Percentiles rank a stretch among this genome's conserved stretches.
These are phyloP conservation scores for Globisporangium nagaii DNA, from an alignment of 352 stramenopile genomes.

Conservation along the genomic window DNA sequence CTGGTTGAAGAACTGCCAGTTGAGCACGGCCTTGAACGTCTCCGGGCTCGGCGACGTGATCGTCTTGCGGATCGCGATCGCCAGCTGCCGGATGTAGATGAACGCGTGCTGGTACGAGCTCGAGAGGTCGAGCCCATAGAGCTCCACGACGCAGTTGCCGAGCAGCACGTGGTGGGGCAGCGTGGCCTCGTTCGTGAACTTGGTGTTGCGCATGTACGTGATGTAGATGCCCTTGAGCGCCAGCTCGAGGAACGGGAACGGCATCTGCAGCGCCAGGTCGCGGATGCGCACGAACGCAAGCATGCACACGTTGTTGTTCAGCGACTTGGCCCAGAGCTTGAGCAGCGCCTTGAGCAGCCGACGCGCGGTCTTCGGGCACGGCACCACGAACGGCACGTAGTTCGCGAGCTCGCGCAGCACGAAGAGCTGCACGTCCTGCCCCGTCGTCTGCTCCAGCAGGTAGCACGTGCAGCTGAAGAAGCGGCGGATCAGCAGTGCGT, in stretches of 20 bases:
- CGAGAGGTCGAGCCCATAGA: slow-evolving; percentile 95
- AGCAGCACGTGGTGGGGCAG: slow-evolving; percentile 87
- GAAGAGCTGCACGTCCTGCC: slow-evolving; percentile 75
- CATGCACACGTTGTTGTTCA: slow-evolving; percentile 82
- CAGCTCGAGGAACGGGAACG: slow-evolving; percentile 96
- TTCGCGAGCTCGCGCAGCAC: slow-evolving; percentile 74
- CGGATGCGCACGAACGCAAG: slow-evolving; percentile 95
- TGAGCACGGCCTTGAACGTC: slow-evolving; percentile 87
- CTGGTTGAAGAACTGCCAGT: slow-evolving; percentile 99
- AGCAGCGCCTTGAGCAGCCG: slow-evolving; percentile 80
- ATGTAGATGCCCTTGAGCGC: slow-evolving; percentile 96
- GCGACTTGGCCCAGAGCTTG: slow-evolving; percentile 82
- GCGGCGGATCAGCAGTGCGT: slow-evolving; percentile 79
- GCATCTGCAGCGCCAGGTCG: slow-evolving; percentile 91
- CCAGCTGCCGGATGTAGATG: slow-evolving; percentile 98
- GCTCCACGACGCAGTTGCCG: slow-evolving; percentile 98
- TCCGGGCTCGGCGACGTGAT: slow-evolving; percentile 92
- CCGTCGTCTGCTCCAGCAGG: slow-evolving; percentile 85
- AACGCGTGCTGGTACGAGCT: slow-evolving; percentile 99
- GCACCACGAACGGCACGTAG: slow-evolving; percentile 69
- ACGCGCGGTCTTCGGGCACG: slow-evolving; percentile 58
- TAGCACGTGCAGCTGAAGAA: slow-evolving; percentile 93
- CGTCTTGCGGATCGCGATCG: slow-evolving; percentile 95
- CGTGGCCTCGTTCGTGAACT: slow-evolving; percentile 90
- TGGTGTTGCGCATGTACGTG: slow-evolving; percentile 94